phyloP scores from a whole-genome alignment of 257 asterid species.

The Ballota nigra region DNA sequence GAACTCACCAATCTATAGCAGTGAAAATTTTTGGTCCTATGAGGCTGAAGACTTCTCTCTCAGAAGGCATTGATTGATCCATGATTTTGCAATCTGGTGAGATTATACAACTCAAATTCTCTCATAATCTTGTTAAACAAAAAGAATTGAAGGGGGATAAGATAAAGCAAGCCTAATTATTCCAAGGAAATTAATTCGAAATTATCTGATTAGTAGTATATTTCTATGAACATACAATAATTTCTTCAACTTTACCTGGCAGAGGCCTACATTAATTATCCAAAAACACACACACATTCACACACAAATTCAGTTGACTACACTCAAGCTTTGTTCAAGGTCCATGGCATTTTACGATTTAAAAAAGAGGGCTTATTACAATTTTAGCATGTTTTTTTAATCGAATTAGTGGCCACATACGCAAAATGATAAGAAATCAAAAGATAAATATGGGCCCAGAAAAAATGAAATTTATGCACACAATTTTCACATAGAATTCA shows the following conservation, averaged over 20 bases:
- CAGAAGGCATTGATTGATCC: constrained; percentile 39
- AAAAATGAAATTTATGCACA: background rate
- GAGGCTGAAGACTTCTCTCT: constrained; percentile 45
- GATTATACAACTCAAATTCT: background rate
- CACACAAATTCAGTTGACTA: background rate
- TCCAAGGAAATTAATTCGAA: background rate
- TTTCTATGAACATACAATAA: background rate
- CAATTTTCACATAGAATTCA: background rate
- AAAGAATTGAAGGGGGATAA: no score
- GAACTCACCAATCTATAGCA: constrained; percentile 52
- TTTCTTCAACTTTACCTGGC: background rate
- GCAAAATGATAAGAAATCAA: background rate
- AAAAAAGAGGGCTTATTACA: background rate
- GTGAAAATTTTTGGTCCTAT: constrained; percentile 60
- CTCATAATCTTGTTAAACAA: background rate
- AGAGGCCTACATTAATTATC: no score
- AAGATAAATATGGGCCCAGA: background rate
- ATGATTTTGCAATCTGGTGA: background rate
- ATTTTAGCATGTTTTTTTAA: no score
- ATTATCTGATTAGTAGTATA: background rate
- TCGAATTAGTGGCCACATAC: background rate
- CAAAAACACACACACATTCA: background rate
- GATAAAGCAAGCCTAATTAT: background rate
- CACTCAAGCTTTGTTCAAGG: background rate
- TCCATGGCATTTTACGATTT: no score